phyloP scores from a whole-genome alignment of 176 grass and related monocot species.

The Triticum timopheevii region DNA sequence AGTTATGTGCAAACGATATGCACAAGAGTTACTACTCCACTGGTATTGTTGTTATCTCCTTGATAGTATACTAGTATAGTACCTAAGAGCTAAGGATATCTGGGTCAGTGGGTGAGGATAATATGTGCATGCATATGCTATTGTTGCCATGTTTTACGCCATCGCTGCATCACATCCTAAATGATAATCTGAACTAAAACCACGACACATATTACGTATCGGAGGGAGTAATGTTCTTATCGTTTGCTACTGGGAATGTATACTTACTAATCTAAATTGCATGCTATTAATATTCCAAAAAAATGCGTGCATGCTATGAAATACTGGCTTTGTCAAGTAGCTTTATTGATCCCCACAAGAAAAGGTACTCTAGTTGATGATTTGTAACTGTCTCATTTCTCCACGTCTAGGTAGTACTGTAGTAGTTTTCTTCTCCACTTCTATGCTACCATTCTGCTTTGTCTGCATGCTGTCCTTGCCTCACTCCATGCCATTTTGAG shows the following conservation, averaged over 20 bases:
- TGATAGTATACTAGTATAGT: background rate
- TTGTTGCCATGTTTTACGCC: constrained; percentile 35
- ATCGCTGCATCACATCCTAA: constrained; percentile 9
- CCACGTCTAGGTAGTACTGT: background rate
- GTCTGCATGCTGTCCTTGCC: constrained; percentile 46
- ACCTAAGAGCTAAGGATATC: background rate
- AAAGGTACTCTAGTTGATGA: background rate
- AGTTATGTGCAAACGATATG: constrained; percentile 1
- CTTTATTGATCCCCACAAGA: background rate
- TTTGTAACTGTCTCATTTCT: constrained; percentile 15
- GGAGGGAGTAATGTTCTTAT: background rate
- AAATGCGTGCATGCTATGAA: background rate
- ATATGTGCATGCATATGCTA: background rate
- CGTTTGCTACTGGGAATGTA: background rate
- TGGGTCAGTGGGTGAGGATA: background rate
- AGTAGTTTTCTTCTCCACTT: constrained; percentile 23
- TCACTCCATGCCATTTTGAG: constrained; percentile 26
- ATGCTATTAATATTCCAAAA: no score
- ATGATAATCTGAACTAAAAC: background rate
- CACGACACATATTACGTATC: no score
- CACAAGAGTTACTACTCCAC: background rate
- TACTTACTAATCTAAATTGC: background rate
- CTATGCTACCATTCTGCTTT: constrained; percentile 29
- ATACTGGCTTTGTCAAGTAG: background rate
- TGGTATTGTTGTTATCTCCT: background rate